phyloP scores from a whole-genome alignment of 2,329 filamentous ascomycete species.

The Calonectria ilicicola region DNA sequence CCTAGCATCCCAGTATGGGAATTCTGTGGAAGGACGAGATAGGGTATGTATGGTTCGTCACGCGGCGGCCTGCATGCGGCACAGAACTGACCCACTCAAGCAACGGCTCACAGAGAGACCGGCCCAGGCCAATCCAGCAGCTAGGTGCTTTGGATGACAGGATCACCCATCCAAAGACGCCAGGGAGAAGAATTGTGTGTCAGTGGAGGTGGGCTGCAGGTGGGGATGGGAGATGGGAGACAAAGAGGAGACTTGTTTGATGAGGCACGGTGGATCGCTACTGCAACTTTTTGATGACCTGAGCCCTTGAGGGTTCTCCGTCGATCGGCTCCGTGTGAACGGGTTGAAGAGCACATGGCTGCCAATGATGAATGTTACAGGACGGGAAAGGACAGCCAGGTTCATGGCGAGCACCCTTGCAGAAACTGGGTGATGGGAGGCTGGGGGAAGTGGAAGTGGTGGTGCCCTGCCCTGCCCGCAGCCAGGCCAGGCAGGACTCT shows the following conservation, averaged over 20 bases:
- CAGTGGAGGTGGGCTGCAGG: slow-evolving; percentile 16
- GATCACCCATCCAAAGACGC: slow-evolving; percentile 32
- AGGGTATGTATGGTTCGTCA: slow-evolving; percentile 40
- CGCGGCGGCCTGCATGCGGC: slow-evolving; percentile 42
- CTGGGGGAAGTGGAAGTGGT: not conserved
- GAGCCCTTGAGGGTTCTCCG: slow-evolving; percentile 17
- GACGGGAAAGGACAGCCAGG: slow-evolving; percentile 25
- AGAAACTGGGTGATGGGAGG: slow-evolving; percentile 11
- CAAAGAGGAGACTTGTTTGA: slow-evolving; percentile 18
- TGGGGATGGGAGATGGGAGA: slow-evolving; percentile 20
- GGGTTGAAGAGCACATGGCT: slow-evolving; percentile 11
- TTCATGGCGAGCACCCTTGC: slow-evolving; percentile 24
- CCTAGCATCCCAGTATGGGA: slow-evolving; percentile 21
- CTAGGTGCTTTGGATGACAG: slow-evolving; percentile 27
- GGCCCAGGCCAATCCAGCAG: slow-evolving; percentile 22
- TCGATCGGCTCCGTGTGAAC: slow-evolving; percentile 24
- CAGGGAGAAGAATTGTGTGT: slow-evolving; percentile 25
- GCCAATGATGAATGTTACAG: slow-evolving; percentile 25
- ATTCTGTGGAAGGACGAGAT: slow-evolving; percentile 26
- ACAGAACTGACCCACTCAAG: slow-evolving; percentile 39
- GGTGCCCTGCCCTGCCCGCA: not conserved
- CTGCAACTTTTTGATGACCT: slow-evolving; percentile 13
- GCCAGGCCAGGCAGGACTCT: not conserved
- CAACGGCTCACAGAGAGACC: slow-evolving; percentile 35
- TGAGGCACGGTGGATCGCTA: slow-evolving; percentile 15